Base-by-base conservation (phyloP, 257 asterid species). In the Verbascum thapsus region DNA sequence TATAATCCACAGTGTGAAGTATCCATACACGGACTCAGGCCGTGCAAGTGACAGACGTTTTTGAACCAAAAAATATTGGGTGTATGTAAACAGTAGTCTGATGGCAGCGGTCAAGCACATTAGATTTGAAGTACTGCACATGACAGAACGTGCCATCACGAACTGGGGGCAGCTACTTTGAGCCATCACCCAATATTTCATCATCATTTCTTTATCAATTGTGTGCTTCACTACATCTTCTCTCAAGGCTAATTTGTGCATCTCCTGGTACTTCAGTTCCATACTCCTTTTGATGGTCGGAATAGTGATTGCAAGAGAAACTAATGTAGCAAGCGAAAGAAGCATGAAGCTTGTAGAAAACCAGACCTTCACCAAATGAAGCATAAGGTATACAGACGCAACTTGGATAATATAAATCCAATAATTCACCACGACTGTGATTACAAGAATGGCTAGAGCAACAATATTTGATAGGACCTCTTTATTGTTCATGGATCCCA, bases 141-240 rank as follows among this genome's bases (percentile, higher is more conserved):
- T 12, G 20, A 49, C 67, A 0, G 73, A 75, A 26, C 76, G 69
- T 15, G 73, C 73, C 1, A 70, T 61, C 49, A 75, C 76, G 13
- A 75, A 75, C 39, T 70, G 80, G 1, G 71, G 80, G 50, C 42
- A n/a, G 9, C 76, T 39, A 7, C 76, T 70, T 49, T 65, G 64
- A 7, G 70, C 80, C 76, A 70, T 70, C 51, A 70, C 59, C 66
- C 66, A 66, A 22, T 70, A 57, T 17, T 57, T 60, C 38, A 9
- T 57, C 8, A 54, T 23, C 17, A 6, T 43, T 11, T 23, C 18
- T 6, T 62, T 16, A 39, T 62, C 63, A 5, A 20, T 4, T 4
- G 26, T 68, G n/a, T 1, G 42, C 42, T 17, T 37, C 17, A 7
- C 7, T 18, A 19, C 30, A 53, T 13, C 10, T 7, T 49, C 71